These are phyloP conservation scores for Posidonia oceanica DNA, from an alignment of 116 monocot genomes.

Conservation along the genomic window DNA sequence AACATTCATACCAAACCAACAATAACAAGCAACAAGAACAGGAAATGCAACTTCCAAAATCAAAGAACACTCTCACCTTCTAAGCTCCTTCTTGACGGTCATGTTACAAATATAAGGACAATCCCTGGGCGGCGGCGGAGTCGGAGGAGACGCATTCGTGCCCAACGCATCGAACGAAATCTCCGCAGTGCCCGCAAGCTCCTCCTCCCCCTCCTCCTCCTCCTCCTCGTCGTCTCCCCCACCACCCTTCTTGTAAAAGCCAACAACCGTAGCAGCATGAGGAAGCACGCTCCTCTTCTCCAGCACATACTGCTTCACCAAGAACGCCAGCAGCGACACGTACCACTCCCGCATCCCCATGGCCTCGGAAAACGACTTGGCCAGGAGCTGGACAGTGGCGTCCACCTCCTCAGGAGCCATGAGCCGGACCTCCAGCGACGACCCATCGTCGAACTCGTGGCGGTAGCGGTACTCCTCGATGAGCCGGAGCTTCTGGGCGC, in stretches of 20 bases:
- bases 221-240: constrained; percentile 1
- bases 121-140: constrained; percentile 51
- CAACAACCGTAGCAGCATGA: constrained; percentile 49
- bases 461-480: constrained; percentile 24
- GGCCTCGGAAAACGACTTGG: constrained; percentile 47
- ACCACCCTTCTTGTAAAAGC: constrained; percentile 22
- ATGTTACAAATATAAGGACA: constrained; percentile 89
- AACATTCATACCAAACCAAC: too few species aligned
- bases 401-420: constrained; percentile 42
- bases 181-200: constrained; percentile 60
- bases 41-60: too few species aligned
- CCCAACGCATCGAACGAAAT: constrained; percentile 55
- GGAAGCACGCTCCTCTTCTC: constrained; percentile 45
- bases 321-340: constrained; percentile 20
- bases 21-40: too few species aligned
- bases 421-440: constrained; percentile 24
- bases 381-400: constrained; percentile 35
- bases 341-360: constrained; percentile 15
- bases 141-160: constrained; percentile 39
- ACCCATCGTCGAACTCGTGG: constrained; percentile 27
- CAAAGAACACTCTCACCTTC: constrained; percentile 31
- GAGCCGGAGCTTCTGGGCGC: constrained; percentile 19
- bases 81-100: constrained; percentile 50
- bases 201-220: constrained; percentile 5
- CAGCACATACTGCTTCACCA: constrained; percentile 51